phyloP scores from a whole-genome alignment of 257 asterid genomes.

The Lantana camara region DNA sequence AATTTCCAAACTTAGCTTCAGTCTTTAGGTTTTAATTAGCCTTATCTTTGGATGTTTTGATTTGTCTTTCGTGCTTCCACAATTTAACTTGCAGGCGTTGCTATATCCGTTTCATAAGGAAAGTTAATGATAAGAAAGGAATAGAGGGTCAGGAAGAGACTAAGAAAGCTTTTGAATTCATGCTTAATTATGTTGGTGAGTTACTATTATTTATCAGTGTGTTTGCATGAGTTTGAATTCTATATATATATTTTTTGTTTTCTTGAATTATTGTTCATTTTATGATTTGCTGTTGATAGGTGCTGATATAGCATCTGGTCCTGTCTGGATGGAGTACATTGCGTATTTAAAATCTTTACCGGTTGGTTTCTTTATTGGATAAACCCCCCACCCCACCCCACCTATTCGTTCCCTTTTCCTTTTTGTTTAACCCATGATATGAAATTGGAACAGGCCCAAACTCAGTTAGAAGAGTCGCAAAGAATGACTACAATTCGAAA shows the following conservation, averaged over 20 bases:
- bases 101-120: conserved; percentile 89
- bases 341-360: conserved; percentile 84
- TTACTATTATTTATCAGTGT: conserved; percentile 16
- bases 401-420: too few relatives aligned
- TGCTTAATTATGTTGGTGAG: conserved; percentile 91
- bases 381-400: too few relatives aligned
- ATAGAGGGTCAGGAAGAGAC: conserved; percentile 93
- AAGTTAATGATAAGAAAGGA: conserved; percentile 85
- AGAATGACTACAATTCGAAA: conserved; percentile 85
- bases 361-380: conserved; percentile 49
- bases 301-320: conserved; percentile 89
- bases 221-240: conserved; percentile 8
- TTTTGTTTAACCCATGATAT: conserved; percentile 23
- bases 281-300: conserved; percentile 82
- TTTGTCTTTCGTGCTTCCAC: conserved; percentile 17
- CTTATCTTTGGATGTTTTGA: neutral
- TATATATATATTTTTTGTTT: neutral
- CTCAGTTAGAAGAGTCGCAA: conserved; percentile 73
- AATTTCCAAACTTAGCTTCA: neutral
- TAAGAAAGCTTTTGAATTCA: conserved; percentile 91
- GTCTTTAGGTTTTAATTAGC: conserved; percentile 12
- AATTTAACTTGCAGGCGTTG: conserved; percentile 72
- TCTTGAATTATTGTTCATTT: too few relatives aligned
- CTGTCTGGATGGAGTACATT: conserved; percentile 94
- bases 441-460: conserved; percentile 67